Conservation (phyloP, 257 asterid genomes). For the Lycium barbarum region DNA sequence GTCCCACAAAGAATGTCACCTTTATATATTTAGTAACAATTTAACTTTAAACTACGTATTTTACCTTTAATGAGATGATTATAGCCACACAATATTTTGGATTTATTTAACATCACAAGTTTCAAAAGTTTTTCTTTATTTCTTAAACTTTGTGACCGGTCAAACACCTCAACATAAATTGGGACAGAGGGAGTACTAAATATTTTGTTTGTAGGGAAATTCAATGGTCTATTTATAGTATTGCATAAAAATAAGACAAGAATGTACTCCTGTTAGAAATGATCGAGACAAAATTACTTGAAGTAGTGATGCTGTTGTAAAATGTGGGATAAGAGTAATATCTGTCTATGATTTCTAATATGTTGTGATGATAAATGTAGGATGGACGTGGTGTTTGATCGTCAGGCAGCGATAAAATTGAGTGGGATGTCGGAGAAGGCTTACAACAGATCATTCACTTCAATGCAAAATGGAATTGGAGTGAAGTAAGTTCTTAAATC, state of each 20-base stretch:
- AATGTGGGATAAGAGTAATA: not conserved
- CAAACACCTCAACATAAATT: too few species aligned
- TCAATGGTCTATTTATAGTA: not conserved
- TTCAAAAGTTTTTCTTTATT: too few species aligned
- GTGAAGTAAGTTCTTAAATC: conserved; percentile 60
- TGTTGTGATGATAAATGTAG: conserved; percentile 45
- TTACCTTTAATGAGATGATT: too few species aligned
- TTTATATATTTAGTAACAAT: too few species aligned
- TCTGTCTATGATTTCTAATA: not conserved
- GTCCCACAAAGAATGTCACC: too few species aligned
- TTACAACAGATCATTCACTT: conserved; percentile 79
- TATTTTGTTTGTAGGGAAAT: not conserved
- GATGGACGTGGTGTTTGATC: conserved; percentile 79
- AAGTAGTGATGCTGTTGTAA: not conserved
- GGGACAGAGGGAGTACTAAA: not conserved
- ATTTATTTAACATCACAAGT: too few species aligned
- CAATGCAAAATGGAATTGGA: conserved; percentile 94
- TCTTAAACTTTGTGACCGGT: too few species aligned
- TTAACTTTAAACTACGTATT: too few species aligned
- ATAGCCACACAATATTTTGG: too few species aligned
- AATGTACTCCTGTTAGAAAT: not conserved
- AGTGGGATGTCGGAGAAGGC: conserved; percentile 96
- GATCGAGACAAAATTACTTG: not conserved
- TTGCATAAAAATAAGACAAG: not conserved
- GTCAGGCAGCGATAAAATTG: conserved; percentile 70